Conservation (phyloP, 352 stramenopile genomes). For the Phytopythium litorale region DNA sequence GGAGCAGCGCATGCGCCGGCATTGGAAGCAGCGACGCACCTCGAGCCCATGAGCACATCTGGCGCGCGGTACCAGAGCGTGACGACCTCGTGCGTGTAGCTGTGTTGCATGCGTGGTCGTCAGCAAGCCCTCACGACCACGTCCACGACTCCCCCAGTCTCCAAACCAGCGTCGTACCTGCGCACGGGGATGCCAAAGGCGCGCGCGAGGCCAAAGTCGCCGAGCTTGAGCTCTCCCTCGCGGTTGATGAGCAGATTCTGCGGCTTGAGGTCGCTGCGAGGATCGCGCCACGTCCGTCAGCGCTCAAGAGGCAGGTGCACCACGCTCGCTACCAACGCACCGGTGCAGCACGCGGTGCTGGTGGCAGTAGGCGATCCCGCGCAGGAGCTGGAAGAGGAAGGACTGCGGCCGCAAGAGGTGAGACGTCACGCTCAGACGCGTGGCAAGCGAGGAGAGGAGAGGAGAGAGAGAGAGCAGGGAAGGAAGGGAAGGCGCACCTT, state of each 20-base stretch:
- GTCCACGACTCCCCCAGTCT: neutral
- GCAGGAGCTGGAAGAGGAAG: conserved; percentile 99
- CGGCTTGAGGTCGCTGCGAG: conserved; percentile 97
- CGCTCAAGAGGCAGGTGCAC: neutral
- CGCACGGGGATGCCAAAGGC: conserved; percentile 99
- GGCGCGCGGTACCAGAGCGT: conserved; percentile 99
- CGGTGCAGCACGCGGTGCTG: conserved; percentile 93
- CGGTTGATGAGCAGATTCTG: conserved; percentile 98
- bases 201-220: conserved; percentile 99
- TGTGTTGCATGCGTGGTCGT: conserved; percentile 8
- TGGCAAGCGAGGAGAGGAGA: too few relatives aligned
- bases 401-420: conserved; percentile 25
- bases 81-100: conserved; percentile 99
- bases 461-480: too few relatives aligned
- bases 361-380: conserved; percentile 99
- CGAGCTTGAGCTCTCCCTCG: conserved; percentile 98
- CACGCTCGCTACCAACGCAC: conserved; percentile 23
- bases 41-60: conserved; percentile 97
- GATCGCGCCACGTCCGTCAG: conserved; percentile 4
- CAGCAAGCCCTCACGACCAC: neutral
- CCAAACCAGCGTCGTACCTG: conserved; percentile 38
- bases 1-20: neutral
- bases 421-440: too few relatives aligned
- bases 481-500: conserved; percentile 23
- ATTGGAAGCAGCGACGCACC: conserved; percentile 20